Conservation (phyloP, 177 flowering plant species). For the Telopea speciosissima region DNA sequence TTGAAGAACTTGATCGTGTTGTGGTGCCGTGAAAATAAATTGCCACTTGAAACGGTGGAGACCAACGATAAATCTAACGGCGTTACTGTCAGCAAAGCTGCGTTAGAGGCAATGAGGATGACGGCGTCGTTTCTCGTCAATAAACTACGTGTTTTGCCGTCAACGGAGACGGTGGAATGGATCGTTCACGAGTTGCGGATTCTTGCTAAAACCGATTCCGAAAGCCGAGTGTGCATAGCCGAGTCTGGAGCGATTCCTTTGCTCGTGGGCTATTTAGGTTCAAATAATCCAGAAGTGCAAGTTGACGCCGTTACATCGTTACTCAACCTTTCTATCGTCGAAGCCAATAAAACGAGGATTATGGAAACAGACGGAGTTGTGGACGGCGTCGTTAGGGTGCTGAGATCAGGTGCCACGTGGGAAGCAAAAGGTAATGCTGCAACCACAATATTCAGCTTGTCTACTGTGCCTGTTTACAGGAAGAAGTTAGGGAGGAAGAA, state of each 20-base stretch:
- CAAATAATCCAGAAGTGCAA: constrained; percentile 48
- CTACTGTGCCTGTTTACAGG: constrained; percentile 33
- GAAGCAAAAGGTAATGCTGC: constrained; percentile 94
- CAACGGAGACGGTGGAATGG: constrained; percentile 34
- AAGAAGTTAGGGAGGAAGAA: constrained; percentile 51
- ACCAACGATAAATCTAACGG: constrained; percentile 19
- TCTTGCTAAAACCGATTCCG: constrained; percentile 62
- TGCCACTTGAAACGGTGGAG: constrained; percentile 48
- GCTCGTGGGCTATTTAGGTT: constrained; percentile 36
- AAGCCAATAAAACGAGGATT: constrained; percentile 54
- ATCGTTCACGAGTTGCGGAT: constrained; percentile 66
- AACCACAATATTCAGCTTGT: constrained; percentile 61
- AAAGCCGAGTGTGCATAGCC: constrained; percentile 65
- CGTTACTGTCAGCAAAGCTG: constrained; percentile 35
- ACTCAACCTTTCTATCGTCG: constrained; percentile 69
- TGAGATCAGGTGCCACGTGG: constrained; percentile 71
- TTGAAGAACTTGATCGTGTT: constrained; percentile 54
- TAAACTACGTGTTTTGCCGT: constrained; percentile 31
- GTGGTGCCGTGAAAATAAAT: constrained; percentile 73
- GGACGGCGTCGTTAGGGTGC: constrained; percentile 57
- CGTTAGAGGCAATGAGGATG: constrained; percentile 71
- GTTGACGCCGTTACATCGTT: constrained; percentile 75
- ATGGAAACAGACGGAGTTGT: constrained; percentile 56
- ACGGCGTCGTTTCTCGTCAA: constrained; percentile 58
- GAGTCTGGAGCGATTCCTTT: constrained; percentile 65